Evolutionary conservation across 257 asterid species (phyloP).

Genomic region (Parsonsia alboflavescens): DNA sequence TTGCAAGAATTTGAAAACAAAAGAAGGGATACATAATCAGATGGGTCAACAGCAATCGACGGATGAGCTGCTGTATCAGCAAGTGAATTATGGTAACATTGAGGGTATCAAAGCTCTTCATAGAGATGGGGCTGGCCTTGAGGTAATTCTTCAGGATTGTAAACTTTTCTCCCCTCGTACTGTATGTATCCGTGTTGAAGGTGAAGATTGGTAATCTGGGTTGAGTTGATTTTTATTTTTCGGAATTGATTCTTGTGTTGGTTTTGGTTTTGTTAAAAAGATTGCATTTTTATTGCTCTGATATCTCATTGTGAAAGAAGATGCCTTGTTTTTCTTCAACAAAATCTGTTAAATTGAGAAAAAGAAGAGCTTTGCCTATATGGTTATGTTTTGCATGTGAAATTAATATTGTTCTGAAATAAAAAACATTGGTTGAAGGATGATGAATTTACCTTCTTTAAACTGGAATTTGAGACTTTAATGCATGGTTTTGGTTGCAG

Average conservation of each 20-base stretch:
- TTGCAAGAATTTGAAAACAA: neutral
- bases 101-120: constrained; percentile 85
- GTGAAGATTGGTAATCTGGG: neutral
- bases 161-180: neutral
- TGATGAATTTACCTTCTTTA: neutral
- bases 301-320: neutral
- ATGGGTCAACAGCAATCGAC: constrained; percentile 93
- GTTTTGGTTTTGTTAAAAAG: neutral
- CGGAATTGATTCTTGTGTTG: constrained; percentile 8
- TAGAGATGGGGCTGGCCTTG: constrained; percentile 86
- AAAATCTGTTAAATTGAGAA: neutral
- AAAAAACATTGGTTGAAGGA: neutral
- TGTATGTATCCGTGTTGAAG: neutral
- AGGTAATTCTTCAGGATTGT: constrained; percentile 37
- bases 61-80: constrained; percentile 70
- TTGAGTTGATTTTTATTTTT: neutral
- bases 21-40: constrained; percentile 1
- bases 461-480: neutral
- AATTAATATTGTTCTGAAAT: neutral
- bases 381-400: neutral
- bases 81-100: constrained; percentile 61
- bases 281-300: neutral
- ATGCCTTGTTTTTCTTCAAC: neutral
- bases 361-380: neutral
- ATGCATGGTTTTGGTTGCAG: constrained; percentile 31